Base-by-base conservation (phyloP, 805 yeast genomes). In the Suhomyces kilbournensis region DNA sequence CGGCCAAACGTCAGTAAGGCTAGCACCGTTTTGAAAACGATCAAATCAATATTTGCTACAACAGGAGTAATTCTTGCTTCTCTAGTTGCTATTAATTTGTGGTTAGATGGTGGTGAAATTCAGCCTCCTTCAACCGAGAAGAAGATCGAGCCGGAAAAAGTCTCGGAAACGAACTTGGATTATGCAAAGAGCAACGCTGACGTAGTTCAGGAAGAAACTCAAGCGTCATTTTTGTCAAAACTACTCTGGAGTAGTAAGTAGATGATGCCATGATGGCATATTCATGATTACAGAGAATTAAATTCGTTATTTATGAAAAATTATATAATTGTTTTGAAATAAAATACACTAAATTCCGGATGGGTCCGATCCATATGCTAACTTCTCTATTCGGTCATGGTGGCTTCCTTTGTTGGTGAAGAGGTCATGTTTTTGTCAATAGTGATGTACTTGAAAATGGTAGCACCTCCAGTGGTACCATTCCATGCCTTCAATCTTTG, bases 391-490 rank as follows among this genome's bases (percentile, higher is more conserved):
- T 28, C 28, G 12, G 25, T 30, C 57, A 55, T 57, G 35, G 44
- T 44, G 10, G 43, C 54, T 39, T 57, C 58, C 47, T 56, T 55
- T 0, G 55, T 46, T 1, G 72, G 70, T 35, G 68, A 59, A 44
- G 55, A 56, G 4, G 53, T 40, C 69, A 63, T 65, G 35, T 62
- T 66, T 49, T 67, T 67, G 25, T 68, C 60, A 34, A 79, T 60
- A 26, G 61, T 62, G 7, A 78, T 67, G 56, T 81, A 78, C 55
- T 81, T 83, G 62, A 90, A 74, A 17, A 80, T 77, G 40, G 86
- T 84, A 49, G 85, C 70, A 17, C 94, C 90, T 45, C 97, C 97
- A 60, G 81, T 74, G 9, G 88, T 83, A 25, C 94, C 92, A 60
- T 88, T 86, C 97, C 97, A 93, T 4, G 70, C 68, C 62, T 85